Evolutionary conservation across 208 protist genomes (phyloP).

Genomic region (Acanthamoeba healyi): DNA sequence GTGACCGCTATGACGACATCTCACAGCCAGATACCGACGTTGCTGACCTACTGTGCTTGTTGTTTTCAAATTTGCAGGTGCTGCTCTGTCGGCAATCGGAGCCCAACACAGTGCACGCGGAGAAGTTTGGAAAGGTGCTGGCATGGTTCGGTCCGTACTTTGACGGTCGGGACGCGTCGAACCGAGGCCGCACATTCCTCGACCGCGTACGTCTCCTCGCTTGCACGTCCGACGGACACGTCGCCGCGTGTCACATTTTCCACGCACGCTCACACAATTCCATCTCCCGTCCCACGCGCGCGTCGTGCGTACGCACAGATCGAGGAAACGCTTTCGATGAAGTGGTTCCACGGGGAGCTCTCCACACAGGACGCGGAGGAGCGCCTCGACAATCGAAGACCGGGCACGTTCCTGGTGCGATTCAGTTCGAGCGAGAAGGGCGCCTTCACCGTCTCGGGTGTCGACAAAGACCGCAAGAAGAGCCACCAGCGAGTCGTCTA

Average conservation of each 20-base stretch:
- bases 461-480: constrained; percentile 26
- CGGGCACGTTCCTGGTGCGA: constrained; percentile 65
- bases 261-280: background rate
- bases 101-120: constrained; percentile 12
- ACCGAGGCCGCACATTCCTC: constrained; percentile 34
- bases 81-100: background rate
- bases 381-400: constrained; percentile 11
- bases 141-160: constrained; percentile 59
- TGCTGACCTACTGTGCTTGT: too few relatives aligned
- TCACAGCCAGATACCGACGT: background rate
- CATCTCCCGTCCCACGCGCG: background rate
- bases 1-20: too few relatives aligned
- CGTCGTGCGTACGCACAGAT: background rate
- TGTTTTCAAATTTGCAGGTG: background rate
- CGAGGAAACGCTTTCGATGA: constrained; percentile 24
- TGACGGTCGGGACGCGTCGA: background rate
- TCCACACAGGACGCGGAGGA: constrained; percentile 61
- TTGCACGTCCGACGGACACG: background rate
- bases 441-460: constrained; percentile 23
- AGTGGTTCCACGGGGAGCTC: constrained; percentile 75
- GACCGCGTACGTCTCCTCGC: background rate
- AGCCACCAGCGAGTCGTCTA: constrained; percentile 2
- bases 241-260: background rate
- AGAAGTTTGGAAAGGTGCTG: constrained; percentile 40
- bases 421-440: constrained; percentile 36